phyloP scores from a whole-genome alignment of 176 grass and related monocot species.

The Hsuehochloa calcarea region DNA sequence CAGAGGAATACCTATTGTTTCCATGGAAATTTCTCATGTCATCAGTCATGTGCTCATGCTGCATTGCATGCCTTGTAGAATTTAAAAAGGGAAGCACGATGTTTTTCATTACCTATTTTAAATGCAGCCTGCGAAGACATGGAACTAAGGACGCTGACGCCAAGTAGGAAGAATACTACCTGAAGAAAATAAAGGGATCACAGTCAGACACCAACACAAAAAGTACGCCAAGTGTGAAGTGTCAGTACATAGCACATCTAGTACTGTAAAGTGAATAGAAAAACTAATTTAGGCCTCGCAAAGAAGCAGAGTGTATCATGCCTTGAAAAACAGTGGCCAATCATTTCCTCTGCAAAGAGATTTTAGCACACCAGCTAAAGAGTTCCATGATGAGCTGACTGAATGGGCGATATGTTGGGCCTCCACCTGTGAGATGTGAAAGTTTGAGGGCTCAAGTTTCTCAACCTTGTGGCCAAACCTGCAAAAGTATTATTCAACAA shows the following conservation, averaged over 20 bases:
- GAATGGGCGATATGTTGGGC: constrained; percentile 60
- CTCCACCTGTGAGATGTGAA: constrained; percentile 71
- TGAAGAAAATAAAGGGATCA: constrained; percentile 31
- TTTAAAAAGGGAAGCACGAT: constrained; percentile 10
- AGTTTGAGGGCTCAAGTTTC: constrained; percentile 81
- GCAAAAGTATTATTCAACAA: constrained; percentile 26
- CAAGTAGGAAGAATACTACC: constrained; percentile 64
- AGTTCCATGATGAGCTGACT: constrained; percentile 68
- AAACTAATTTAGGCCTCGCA: constrained; percentile 24
- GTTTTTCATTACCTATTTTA: constrained; percentile 69
- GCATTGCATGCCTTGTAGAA: neutral
- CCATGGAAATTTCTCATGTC: constrained; percentile 29
- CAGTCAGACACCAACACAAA: constrained; percentile 16
- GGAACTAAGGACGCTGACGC: constrained; percentile 69
- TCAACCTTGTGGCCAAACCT: constrained; percentile 87
- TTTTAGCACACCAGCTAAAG: constrained; percentile 62
- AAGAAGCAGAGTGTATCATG: constrained; percentile 28
- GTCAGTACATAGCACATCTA: neutral
- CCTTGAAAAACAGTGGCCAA: constrained; percentile 77
- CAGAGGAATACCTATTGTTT: constrained; percentile 58
- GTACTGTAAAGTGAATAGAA: neutral
- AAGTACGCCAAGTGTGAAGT: neutral
- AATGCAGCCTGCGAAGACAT: constrained; percentile 59
- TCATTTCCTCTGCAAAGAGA: constrained; percentile 96
- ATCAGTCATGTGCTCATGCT: constrained; percentile 8